A percentile compares a stretch with the other conserved stretches of the same genome.
These are phyloP conservation scores for Penicillium frequentans DNA, from an alignment of 2,329 filamentous ascomycete genomes.

Conservation along the genomic window DNA sequence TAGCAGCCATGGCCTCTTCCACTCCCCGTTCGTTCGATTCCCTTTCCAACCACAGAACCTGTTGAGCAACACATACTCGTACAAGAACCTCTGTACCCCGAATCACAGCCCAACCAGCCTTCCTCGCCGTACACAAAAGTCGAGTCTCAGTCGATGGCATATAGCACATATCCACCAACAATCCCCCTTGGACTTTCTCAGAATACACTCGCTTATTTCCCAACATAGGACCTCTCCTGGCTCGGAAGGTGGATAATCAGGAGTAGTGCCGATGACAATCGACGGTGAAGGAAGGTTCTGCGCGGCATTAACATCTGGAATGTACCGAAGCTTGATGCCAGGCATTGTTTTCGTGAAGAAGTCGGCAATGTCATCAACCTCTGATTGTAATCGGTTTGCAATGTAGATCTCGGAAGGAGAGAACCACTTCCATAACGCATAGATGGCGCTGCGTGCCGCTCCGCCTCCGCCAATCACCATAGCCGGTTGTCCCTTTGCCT, in stretches of 20 bases:
- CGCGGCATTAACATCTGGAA: neutral
- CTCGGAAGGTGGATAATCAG: conserved; percentile 16
- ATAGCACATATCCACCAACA: conserved; percentile 30
- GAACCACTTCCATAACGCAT: conserved; percentile 23
- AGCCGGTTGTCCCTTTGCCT: conserved; percentile 9
- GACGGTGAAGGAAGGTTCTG: conserved; percentile 7
- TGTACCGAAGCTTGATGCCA: neutral
- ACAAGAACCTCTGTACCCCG: conserved; percentile 21
- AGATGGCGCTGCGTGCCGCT: conserved; percentile 21
- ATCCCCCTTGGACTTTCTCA: conserved; percentile 8
- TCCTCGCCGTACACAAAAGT: conserved; percentile 12
- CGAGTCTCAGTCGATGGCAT: conserved; percentile 17
- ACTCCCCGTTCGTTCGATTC: conserved; percentile 11
- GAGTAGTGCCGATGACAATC: conserved; percentile 22
- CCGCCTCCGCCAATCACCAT: conserved; percentile 23
- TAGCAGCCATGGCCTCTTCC: conserved; percentile 9
- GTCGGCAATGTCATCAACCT: conserved; percentile 19
- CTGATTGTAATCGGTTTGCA: conserved; percentile 19
- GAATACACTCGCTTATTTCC: conserved; percentile 2
- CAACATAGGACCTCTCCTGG: conserved; percentile 13
- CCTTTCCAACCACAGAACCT: conserved; percentile 22
- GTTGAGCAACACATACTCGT: conserved; percentile 22
- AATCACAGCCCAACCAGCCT: conserved; percentile 19
- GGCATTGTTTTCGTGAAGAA: conserved; percentile 11
- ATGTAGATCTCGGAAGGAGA: conserved; percentile 19